A percentile compares a stretch with the other conserved stretches of the same genome.
phyloP scores from a whole-genome alignment of 2,329 filamentous ascomycete species.

The Colletotrichum euphorbiae region DNA sequence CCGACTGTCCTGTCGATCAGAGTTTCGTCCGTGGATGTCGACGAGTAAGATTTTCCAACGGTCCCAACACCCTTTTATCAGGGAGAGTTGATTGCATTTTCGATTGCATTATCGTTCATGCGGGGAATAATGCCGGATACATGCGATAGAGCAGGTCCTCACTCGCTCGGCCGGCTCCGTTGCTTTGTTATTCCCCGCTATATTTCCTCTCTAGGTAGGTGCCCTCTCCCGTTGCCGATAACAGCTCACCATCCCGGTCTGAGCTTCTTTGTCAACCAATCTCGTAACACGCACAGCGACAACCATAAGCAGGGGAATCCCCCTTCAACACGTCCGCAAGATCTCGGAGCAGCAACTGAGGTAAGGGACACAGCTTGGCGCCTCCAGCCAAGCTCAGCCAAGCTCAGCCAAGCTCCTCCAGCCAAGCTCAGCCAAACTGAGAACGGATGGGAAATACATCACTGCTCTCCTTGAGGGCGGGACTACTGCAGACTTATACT shows the following conservation, averaged over 20 bases:
- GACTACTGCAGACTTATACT: conserved; percentile 32
- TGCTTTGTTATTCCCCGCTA: conserved; percentile 18
- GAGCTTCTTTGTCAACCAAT: conserved; percentile 26
- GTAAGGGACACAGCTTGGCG: conserved; percentile 9
- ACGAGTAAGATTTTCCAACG: not conserved
- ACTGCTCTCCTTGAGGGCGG: conserved; percentile 24
- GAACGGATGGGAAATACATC: conserved; percentile 27
- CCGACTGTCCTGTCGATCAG: conserved; percentile 24
- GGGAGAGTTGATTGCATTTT: not conserved
- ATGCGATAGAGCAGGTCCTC: conserved; percentile 14
- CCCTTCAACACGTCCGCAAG: conserved; percentile 5
- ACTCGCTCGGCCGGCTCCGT: conserved; percentile 34
- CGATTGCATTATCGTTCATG: conserved; percentile 11
- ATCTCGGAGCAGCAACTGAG: not conserved
- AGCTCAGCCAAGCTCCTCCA: not conserved
- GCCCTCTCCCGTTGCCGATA: conserved; percentile 20
- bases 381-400: conserved; percentile 1
- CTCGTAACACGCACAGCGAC: conserved; percentile 29
- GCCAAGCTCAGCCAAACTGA: not conserved
- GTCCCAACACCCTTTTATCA: not conserved
- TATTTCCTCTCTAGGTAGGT: conserved; percentile 15
- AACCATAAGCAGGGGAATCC: conserved; percentile 22
- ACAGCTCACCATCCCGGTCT: conserved; percentile 13
- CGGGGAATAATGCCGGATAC: conserved; percentile 29
- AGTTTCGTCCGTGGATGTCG: conserved; percentile 25